phyloP scores from a whole-genome alignment of 495 filamentous ascomycete species.

The Aspergillus carlsbadensis region DNA sequence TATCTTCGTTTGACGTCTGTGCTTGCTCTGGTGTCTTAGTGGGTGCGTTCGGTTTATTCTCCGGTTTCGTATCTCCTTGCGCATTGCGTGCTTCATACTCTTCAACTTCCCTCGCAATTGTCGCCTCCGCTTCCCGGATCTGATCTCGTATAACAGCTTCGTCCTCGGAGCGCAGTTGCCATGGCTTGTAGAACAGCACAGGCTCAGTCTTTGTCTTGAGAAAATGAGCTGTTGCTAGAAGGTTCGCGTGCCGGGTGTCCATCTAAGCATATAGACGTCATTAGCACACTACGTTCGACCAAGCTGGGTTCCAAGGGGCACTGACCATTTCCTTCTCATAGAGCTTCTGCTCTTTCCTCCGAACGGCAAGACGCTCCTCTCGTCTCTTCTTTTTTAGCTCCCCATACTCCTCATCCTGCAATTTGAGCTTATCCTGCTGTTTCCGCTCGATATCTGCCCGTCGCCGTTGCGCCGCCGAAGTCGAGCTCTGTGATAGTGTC shows the following conservation, averaged over 20 bases:
- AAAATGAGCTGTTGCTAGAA: constrained; percentile 71
- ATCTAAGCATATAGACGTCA: constrained; percentile 54
- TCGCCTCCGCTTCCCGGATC: constrained; percentile 53
- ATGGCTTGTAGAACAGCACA: constrained; percentile 83
- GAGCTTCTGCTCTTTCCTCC: constrained; percentile 68
- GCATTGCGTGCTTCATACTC: constrained; percentile 47
- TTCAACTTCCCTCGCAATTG: constrained; percentile 48
- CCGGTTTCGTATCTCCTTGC: constrained; percentile 13
- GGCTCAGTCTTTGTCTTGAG: constrained; percentile 73
- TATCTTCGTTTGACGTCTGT: constrained; percentile 17
- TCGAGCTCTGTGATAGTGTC: constrained; percentile 79
- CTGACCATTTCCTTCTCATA: constrained; percentile 80
- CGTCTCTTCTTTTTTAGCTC: constrained; percentile 65
- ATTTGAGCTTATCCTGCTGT: constrained; percentile 78
- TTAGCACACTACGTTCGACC: not conserved
- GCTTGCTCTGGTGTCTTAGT: constrained; percentile 19
- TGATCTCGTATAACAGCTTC: constrained; percentile 62
- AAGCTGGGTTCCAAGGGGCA: constrained; percentile 13
- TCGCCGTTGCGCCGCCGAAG: constrained; percentile 66
- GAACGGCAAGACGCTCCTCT: constrained; percentile 57
- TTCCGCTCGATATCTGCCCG: constrained; percentile 87
- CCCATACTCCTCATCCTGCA: constrained; percentile 68
- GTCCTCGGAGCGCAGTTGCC: constrained; percentile 65
- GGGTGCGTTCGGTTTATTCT: constrained; percentile 10
- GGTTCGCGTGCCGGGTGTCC: constrained; percentile 69